phyloP scores from a whole-genome alignment of 2,329 filamentous ascomycete species.

The Arachnopeziza araneosa region DNA sequence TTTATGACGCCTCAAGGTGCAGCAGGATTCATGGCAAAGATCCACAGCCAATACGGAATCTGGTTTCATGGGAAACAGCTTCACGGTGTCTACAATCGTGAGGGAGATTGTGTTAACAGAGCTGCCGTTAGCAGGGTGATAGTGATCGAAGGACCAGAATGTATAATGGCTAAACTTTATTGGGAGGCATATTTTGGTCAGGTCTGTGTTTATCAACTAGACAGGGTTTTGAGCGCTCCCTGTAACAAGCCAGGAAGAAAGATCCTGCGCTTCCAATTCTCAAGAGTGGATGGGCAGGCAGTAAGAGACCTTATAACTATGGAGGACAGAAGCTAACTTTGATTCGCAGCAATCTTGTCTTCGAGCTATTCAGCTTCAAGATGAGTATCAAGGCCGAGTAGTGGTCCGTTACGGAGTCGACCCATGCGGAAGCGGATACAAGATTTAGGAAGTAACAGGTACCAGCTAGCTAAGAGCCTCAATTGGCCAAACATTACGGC shows the following conservation, averaged over 20 bases:
- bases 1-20: slow-evolving; percentile 14
- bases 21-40: slow-evolving; percentile 4
- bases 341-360: slow-evolving; percentile 2
- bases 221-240: not conserved
- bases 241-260: not conserved
- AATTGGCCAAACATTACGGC: too few relatives aligned
- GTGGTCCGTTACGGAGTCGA: not conserved
- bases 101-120: slow-evolving; percentile 8
- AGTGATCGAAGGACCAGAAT: slow-evolving; percentile 8
- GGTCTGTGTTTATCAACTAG: slow-evolving; percentile 6
- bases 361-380: not conserved
- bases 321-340: not conserved
- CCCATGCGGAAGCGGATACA: not conserved
- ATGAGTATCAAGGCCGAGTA: slow-evolving; percentile 2
- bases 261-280: slow-evolving; percentile 13
- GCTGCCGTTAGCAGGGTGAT: slow-evolving; percentile 7
- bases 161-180: slow-evolving; percentile 7
- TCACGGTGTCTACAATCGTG: slow-evolving; percentile 8
- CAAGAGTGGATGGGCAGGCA: slow-evolving; percentile 18
- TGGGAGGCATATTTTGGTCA: slow-evolving; percentile 14
- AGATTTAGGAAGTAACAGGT: not conserved
- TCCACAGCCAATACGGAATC: not conserved
- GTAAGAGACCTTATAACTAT: not conserved
- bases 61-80: slow-evolving; percentile 2
- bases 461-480: not conserved